phyloP scores from a whole-genome alignment of 441 rosid genomes.

The Corymbia citriodora region DNA sequence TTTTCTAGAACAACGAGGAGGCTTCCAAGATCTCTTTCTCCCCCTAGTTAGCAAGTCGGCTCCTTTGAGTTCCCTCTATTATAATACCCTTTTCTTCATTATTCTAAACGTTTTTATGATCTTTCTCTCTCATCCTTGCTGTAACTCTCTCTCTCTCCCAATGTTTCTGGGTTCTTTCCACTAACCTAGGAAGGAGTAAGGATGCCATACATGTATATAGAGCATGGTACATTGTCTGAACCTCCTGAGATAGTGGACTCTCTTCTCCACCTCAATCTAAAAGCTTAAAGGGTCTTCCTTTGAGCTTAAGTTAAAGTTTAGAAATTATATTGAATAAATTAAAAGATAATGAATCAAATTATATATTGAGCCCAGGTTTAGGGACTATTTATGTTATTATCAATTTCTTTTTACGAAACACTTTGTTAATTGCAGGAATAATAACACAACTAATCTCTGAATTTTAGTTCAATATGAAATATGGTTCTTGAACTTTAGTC shows the following conservation, averaged over 20 bases:
- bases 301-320: too few species aligned
- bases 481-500: too few species aligned
- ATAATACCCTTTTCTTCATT: not conserved
- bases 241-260: constrained; percentile 18
- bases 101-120: not conserved
- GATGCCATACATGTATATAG: not conserved
- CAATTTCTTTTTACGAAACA: too few species aligned
- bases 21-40: not conserved
- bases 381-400: too few species aligned
- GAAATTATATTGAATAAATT: too few species aligned
- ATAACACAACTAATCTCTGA: too few species aligned
- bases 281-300: not conserved
- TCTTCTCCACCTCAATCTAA: not conserved
- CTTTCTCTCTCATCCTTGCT: not conserved
- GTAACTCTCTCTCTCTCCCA: not conserved
- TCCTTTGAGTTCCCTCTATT: not conserved
- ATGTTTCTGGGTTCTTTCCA: not conserved
- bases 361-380: too few species aligned
- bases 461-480: too few species aligned
- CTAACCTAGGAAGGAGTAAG: not conserved
- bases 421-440: too few species aligned
- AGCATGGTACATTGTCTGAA: not conserved
- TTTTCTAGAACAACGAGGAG: not conserved
- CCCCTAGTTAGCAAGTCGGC: constrained; percentile 17
- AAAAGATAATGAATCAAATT: too few species aligned